Conservation (phyloP, 2,329 filamentous ascomycete species). For the Xylariaceae sp. region DNA sequence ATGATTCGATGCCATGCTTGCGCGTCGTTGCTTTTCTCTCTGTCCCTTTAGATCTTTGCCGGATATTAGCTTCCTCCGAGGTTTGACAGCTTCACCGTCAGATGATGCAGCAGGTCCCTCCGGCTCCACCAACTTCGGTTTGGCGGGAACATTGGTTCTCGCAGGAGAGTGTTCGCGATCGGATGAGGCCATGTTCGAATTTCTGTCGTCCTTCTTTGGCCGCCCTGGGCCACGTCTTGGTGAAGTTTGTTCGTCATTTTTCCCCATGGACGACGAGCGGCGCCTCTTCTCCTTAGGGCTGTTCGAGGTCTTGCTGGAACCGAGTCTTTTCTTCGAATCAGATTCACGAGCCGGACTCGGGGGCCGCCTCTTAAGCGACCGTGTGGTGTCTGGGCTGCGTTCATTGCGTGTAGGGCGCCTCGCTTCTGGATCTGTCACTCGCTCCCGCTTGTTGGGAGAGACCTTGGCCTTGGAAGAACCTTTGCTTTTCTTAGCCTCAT, state of each 20-base stretch:
- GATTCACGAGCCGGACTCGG: conserved; percentile 42
- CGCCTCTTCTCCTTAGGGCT: conserved; percentile 45
- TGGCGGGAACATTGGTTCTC: conserved; percentile 37
- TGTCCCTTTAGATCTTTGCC: conserved; percentile 55
- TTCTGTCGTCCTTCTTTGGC: conserved; percentile 47
- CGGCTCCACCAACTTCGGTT: conserved; percentile 45
- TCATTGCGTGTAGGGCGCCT: conserved; percentile 38
- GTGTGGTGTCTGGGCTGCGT: conserved; percentile 33
- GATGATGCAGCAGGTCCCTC: conserved; percentile 44
- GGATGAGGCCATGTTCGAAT: conserved; percentile 38
- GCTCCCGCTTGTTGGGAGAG: conserved; percentile 36
- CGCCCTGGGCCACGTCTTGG: conserved; percentile 46
- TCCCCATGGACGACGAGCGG: conserved; percentile 34
- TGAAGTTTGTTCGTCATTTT: conserved; percentile 39
- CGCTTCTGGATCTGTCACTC: conserved; percentile 34
- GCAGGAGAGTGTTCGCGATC: conserved; percentile 48
- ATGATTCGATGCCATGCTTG: conserved; percentile 49
- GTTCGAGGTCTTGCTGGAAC: conserved; percentile 25
- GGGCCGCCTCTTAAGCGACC: conserved; percentile 36
- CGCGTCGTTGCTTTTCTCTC: conserved; percentile 49
- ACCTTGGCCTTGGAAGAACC: conserved; percentile 42
- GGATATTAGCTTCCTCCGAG: conserved; percentile 55
- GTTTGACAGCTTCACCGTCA: conserved; percentile 51
- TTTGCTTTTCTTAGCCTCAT: conserved; percentile 53
- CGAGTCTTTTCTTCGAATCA: conserved; percentile 36